A percentile compares a stretch with the other conserved stretches of the same genome.
These are phyloP conservation scores for Cladosporium velox DNA, from an alignment of 2,329 filamentous ascomycete species.

Conservation along the genomic window DNA sequence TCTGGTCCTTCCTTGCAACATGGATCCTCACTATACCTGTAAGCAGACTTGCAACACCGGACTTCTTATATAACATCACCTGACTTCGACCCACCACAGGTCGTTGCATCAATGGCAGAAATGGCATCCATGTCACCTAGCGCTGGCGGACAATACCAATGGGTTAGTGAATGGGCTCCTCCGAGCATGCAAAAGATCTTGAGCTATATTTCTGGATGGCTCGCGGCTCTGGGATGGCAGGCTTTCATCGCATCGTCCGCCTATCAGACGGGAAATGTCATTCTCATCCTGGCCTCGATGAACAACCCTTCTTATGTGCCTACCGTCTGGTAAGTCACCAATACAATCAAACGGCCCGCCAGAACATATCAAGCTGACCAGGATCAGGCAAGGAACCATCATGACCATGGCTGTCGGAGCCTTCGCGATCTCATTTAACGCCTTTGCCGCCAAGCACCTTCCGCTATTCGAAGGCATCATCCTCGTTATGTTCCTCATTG, in stretches of 20 bases:
- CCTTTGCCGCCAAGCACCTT: constrained; percentile 29
- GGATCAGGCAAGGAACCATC: constrained; percentile 47
- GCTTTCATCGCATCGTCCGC: constrained; percentile 36
- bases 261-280: constrained; percentile 25
- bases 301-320: constrained; percentile 39
- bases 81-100: constrained; percentile 12
- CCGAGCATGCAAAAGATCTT: constrained; percentile 42
- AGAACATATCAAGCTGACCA: background rate
- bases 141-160: constrained; percentile 27
- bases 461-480: constrained; percentile 34
- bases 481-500: constrained; percentile 34
- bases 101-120: constrained; percentile 35
- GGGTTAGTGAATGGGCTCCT: constrained; percentile 45
- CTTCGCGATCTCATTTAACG: constrained; percentile 34
- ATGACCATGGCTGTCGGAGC: constrained; percentile 35
- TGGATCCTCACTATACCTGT: constrained; percentile 32
- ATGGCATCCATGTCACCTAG: constrained; percentile 36
- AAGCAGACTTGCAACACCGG: background rate
- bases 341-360: background rate
- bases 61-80: background rate
- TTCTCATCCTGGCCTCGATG: constrained; percentile 41
- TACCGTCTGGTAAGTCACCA: constrained; percentile 23
- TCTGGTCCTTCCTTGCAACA: constrained; percentile 36
- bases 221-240: constrained; percentile 42
- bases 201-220: constrained; percentile 46